Conservation (phyloP, 2,329 filamentous ascomycete genomes). For the Sordariomycetes sp. region DNA sequence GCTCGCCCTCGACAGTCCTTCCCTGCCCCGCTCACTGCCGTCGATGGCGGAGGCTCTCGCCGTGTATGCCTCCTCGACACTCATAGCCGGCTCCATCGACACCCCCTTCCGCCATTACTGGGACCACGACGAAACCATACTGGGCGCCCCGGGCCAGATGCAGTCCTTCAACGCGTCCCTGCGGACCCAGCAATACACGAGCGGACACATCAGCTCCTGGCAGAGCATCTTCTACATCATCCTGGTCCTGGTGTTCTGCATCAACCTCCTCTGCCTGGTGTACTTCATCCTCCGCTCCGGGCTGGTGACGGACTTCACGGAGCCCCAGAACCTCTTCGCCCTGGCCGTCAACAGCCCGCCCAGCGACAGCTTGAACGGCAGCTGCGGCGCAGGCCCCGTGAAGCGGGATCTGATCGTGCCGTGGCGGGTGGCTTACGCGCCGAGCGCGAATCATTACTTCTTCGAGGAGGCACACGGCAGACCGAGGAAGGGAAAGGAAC, state of each 20-base stretch:
- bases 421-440: slow-evolving; percentile 29
- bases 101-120: slow-evolving; percentile 53
- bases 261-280: slow-evolving; percentile 55
- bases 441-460: slow-evolving; percentile 30
- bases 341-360: slow-evolving; percentile 55
- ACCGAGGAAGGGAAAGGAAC: slow-evolving; percentile 17
- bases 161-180: slow-evolving; percentile 57
- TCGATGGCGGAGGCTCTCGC: slow-evolving; percentile 67
- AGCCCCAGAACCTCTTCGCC: slow-evolving; percentile 67
- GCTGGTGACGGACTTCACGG: slow-evolving; percentile 69
- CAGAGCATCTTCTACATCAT: slow-evolving; percentile 60
- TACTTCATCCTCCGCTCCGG: slow-evolving; percentile 48
- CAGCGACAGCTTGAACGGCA: slow-evolving; percentile 23
- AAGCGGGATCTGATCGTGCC: slow-evolving; percentile 27
- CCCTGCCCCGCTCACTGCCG: slow-evolving; percentile 43
- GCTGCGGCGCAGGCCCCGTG: slow-evolving; percentile 26
- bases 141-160: slow-evolving; percentile 32
- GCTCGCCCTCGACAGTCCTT: slow-evolving; percentile 29
- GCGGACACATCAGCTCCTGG: slow-evolving; percentile 50
- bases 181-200: slow-evolving; percentile 60
- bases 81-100: slow-evolving; percentile 50
- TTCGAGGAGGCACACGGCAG: slow-evolving; percentile 25
- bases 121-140: slow-evolving; percentile 17
- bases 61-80: slow-evolving; percentile 57
- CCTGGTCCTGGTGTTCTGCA: slow-evolving; percentile 54